phyloP scores from a whole-genome alignment of 1,284 basidiomycete genomes.

The Dichomitus squalens region DNA sequence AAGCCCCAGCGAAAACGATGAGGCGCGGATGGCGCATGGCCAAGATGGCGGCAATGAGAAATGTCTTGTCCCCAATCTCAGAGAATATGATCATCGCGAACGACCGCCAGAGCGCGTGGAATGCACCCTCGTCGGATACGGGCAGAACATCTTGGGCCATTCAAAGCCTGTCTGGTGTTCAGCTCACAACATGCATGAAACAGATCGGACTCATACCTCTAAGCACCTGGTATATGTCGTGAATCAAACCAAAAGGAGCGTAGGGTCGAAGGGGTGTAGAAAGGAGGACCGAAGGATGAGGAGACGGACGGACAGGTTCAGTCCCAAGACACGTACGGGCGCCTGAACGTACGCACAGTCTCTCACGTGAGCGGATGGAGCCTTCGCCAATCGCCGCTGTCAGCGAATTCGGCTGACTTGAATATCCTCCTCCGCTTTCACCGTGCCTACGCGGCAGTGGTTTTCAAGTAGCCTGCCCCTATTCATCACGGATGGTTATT shows the following conservation, averaged over 20 bases:
- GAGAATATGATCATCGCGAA: conserved; percentile 90
- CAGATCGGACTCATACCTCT: neutral
- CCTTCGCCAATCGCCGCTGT: neutral
- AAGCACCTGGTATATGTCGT: neutral
- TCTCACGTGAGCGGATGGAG: neutral
- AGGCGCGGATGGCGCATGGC: conserved; percentile 91
- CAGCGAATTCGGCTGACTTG: too few species aligned
- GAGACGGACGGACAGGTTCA: neutral
- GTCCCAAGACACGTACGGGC: neutral
- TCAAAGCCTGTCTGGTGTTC: conserved; percentile 12
- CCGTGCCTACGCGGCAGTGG: neutral
- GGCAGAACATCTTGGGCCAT: conserved; percentile 28
- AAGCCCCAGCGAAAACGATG: conserved; percentile 89
- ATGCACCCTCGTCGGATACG: conserved; percentile 37
- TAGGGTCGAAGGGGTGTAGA: neutral
- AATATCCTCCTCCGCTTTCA: too few species aligned
- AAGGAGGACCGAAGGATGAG: neutral
- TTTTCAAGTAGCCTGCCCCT: too few species aligned
- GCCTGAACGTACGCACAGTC: neutral
- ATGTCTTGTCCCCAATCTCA: conserved; percentile 98
- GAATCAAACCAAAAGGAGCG: neutral
- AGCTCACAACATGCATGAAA: too few species aligned
- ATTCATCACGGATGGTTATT: too few species aligned
- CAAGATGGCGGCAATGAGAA: conserved; percentile 95
- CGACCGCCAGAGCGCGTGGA: conserved; percentile 69